phyloP scores from a whole-genome alignment of 2,329 filamentous ascomycete genomes.

The Tricladium varicosporioides region DNA sequence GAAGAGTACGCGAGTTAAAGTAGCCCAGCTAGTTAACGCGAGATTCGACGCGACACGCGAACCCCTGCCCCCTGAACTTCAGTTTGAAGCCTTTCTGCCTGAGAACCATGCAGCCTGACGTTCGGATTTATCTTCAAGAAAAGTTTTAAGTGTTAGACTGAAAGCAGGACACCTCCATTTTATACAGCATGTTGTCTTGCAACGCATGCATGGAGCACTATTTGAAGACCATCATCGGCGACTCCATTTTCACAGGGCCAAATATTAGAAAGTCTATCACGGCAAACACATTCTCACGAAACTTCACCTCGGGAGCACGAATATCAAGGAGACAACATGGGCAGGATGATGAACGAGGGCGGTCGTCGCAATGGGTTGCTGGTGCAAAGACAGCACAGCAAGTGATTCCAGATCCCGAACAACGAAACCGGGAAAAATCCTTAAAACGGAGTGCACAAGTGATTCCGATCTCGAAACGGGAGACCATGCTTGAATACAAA shows the following conservation, averaged over 20 bases:
- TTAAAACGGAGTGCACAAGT: too few species aligned
- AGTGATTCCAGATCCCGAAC: not conserved
- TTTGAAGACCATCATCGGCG: conserved; percentile 28
- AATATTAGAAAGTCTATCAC: not conserved
- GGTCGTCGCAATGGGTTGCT: too few species aligned
- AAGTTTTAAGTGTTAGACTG: not conserved
- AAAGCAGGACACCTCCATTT: not conserved
- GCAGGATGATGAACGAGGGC: not conserved
- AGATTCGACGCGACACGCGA: conserved; percentile 6
- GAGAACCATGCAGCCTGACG: not conserved
- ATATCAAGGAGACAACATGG: not conserved
- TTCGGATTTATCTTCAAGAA: conserved; percentile 2
- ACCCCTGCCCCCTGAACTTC: not conserved
- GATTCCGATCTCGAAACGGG: conserved; percentile 3
- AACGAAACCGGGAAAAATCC: too few species aligned
- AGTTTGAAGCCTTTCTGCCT: too few species aligned
- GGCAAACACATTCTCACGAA: conserved; percentile 6
- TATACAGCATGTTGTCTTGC: conserved; percentile 29
- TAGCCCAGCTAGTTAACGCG: conserved; percentile 4
- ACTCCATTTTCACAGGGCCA: conserved; percentile 11
- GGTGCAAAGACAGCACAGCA: not conserved
- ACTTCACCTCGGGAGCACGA: conserved; percentile 5
- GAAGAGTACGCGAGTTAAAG: conserved; percentile 8
- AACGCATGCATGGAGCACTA: conserved; percentile 30
- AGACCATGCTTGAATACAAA: conserved; percentile 1